Evolutionary conservation across 1,284 basidiomycete species (phyloP), one percentile per base, ranked within the genome.

Genomic region (Tylopilus sp.): DNA sequence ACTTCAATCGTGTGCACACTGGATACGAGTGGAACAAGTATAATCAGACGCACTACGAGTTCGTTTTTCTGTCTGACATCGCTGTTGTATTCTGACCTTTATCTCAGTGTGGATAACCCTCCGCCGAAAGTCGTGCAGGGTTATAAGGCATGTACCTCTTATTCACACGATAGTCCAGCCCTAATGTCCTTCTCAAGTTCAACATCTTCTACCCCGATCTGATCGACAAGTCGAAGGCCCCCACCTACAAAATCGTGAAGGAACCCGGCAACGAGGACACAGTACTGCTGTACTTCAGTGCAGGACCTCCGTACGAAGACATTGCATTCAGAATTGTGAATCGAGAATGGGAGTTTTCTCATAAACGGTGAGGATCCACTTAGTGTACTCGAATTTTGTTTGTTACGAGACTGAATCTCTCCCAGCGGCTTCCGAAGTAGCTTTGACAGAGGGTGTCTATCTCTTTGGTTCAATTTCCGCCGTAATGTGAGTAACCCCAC

Each of bases 21-120:
- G 97, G 97, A n/a, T 99, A 96, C 70, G 97, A 99, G 71, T 99
- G 97, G 97, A 99, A 97, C 78, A 96, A 97, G 77, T 98, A 98
- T 74, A 98, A 98, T 69, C 94, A 98, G 71, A 97, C 94, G 6
- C 94, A 98, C 73, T 98, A 98, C 70, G 95, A 98, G 92, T 94
- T 76, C 59, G 86, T 84, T 4, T 41, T 57, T 39, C 43, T n/a
- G n/a, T 39, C 7, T 19, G 20, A 19, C 31, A 45, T 47, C 14
- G 40, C n/a, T 41, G 14, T 20, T 33, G 28, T 32, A 33, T 42
- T 22, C 55, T 56, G 31, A 59, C 51, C 15, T 41, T n/a, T 61
- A 60, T 62, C 43, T 50, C 25, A 92, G 90, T 66, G 90, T 92
- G 57, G 94, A 98, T 67, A 98, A 98, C 67, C 94, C 94, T 37